Percentiles rank a stretch among this genome's conserved stretches.
Evolutionary conservation across 352 stramenopile species (phyloP).

Genomic region (Globisporangium nunn): DNA sequence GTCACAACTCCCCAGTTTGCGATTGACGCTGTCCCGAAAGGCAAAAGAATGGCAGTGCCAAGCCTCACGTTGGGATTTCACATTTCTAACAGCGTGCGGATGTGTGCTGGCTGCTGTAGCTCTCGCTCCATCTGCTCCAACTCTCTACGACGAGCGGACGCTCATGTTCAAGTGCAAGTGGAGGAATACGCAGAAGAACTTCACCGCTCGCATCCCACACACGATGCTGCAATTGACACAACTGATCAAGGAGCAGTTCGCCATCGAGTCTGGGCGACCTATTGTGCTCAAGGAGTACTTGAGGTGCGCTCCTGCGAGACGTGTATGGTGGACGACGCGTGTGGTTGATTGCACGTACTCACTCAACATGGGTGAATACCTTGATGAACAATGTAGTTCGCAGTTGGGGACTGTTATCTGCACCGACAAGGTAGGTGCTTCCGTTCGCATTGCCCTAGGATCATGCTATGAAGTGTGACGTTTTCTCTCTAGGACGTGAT

Average conservation of each 20-base stretch:
- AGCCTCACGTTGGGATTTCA: too few relatives aligned
- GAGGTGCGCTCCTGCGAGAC: constrained; percentile 10
- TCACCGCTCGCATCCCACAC: constrained; percentile 22
- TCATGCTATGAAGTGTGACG: background rate
- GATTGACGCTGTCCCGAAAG: constrained; percentile 4
- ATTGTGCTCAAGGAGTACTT: constrained; percentile 31
- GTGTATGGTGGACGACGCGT: background rate
- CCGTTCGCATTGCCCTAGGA: background rate
- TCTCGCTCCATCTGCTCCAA: background rate
- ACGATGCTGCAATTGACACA: constrained; percentile 25
- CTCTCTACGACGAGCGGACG: background rate
- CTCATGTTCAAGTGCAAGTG: constrained; percentile 69
- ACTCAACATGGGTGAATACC: background rate
- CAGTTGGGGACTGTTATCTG: constrained; percentile 7
- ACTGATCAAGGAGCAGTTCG: constrained; percentile 34
- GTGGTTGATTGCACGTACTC: background rate
- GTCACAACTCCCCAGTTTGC: constrained; percentile 28
- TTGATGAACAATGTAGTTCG: constrained; percentile 1
- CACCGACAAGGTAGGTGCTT: constrained; percentile 8
- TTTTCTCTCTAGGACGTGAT: constrained; percentile 14
- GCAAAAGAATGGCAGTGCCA: background rate
- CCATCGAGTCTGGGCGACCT: constrained; percentile 15
- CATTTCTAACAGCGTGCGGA: background rate
- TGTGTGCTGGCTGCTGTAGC: background rate
- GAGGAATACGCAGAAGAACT: constrained; percentile 34